A percentile compares a stretch with the other conserved stretches of the same genome.
Conservation (phyloP, 2,329 filamentous ascomycete species). For the Trichoderma simmonsii region DNA sequence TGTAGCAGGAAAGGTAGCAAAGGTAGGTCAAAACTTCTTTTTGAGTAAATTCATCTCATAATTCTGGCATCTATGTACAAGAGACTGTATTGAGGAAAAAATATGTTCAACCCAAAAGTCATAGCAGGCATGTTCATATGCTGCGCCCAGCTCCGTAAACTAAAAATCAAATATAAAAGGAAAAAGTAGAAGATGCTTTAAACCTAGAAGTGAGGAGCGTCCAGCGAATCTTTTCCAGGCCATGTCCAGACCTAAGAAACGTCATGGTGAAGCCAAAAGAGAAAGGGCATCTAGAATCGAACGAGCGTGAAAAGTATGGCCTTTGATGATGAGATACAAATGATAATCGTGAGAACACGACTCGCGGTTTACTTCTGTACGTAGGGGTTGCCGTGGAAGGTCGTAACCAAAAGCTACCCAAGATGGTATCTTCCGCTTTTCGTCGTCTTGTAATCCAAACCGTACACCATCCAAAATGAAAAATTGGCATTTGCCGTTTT, state of each 20-base stretch:
- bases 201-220: not conserved
- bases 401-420: conserved; percentile 18
- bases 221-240: conserved; percentile 1
- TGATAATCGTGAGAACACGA: conserved; percentile 3
- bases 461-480: conserved; percentile 21
- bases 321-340: conserved; percentile 17
- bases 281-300: not conserved
- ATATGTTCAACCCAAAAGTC: conserved; percentile 5
- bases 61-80: conserved; percentile 19
- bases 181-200: conserved; percentile 7
- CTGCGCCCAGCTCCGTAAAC: conserved; percentile 11
- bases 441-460: conserved; percentile 26
- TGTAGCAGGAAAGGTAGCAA: too few species aligned
- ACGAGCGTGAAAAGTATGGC: conserved; percentile 7
- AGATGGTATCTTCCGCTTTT: conserved; percentile 10
- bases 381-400: conserved; percentile 4
- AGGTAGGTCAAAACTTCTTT: too few species aligned
- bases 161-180: not conserved
- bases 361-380: not conserved
- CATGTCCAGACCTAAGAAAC: not conserved
- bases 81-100: conserved; percentile 11
- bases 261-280: not conserved
- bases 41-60: not conserved
- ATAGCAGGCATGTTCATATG: conserved; percentile 15
- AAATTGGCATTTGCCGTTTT: not conserved